Evolutionary conservation across 768 basidiomycete genomes (phyloP).

Genomic region (Hericium rajendrae): DNA sequence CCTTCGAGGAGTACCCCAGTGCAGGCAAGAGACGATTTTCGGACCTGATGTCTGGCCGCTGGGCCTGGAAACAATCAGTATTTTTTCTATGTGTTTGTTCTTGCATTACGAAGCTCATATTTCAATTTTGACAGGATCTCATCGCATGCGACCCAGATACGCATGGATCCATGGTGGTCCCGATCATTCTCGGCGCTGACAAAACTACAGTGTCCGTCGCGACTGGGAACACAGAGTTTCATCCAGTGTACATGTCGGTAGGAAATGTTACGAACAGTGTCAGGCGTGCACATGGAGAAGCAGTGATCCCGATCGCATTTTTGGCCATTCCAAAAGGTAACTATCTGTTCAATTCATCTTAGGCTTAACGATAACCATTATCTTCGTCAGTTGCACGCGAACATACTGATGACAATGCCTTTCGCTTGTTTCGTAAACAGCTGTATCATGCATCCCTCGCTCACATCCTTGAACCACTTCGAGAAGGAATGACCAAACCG

Average conservation of each 20-base stretch:
- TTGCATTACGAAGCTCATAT: background rate
- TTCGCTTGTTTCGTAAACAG: conserved; percentile 7
- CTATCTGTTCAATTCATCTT: conserved; percentile 1
- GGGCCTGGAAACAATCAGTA: conserved; percentile 31
- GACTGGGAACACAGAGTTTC: conserved; percentile 16
- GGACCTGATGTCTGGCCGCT: conserved; percentile 33
- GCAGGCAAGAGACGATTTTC: background rate
- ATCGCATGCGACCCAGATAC: conserved; percentile 2
- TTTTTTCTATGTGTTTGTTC: conserved; percentile 1
- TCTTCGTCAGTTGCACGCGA: background rate
- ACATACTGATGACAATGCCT: background rate
- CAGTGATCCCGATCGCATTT: conserved; percentile 18
- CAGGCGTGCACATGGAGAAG: conserved; percentile 18
- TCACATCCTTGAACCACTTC: conserved; percentile 6
- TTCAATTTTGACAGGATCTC: conserved; percentile 2
- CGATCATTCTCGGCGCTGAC: conserved; percentile 18
- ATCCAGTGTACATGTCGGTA: conserved; percentile 16
- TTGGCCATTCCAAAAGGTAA: conserved; percentile 23
- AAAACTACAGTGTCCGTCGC: conserved; percentile 22
- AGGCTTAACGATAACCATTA: too few species aligned
- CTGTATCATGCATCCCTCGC: conserved; percentile 9
- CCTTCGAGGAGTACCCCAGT: background rate
- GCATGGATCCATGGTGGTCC: conserved; percentile 8
- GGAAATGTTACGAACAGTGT: conserved; percentile 18
- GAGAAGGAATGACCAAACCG: conserved; percentile 9